Percentiles rank a stretch among this genome's conserved stretches.
These are phyloP conservation scores for Suillus subalutaceus DNA, from an alignment of 768 basidiomycete genomes.

Conservation along the genomic window DNA sequence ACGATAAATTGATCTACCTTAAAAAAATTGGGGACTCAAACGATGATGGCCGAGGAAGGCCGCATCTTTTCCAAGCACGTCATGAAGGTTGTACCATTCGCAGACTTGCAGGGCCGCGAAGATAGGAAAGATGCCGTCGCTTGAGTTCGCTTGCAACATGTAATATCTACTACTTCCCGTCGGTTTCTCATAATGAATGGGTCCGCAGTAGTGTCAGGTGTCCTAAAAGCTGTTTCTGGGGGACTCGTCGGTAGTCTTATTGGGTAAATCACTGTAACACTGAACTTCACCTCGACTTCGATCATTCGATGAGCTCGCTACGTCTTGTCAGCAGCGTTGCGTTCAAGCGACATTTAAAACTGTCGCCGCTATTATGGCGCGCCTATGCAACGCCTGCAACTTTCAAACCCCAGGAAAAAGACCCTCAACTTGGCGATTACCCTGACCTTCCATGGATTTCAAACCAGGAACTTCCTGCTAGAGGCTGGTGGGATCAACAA, in stretches of 20 bases:
- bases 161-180: not conserved
- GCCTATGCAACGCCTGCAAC: constrained; percentile 31
- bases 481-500: constrained; percentile 76
- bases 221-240: constrained; percentile 20
- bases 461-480: constrained; percentile 61
- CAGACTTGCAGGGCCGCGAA: constrained; percentile 23
- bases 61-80: constrained; percentile 18
- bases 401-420: constrained; percentile 38
- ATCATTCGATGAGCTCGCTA: constrained; percentile 26
- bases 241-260: constrained; percentile 20
- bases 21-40: constrained; percentile 17
- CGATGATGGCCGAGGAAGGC: constrained; percentile 23
- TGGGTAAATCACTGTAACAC: constrained; percentile 6
- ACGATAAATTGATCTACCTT: constrained; percentile 21
- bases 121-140: constrained; percentile 20
- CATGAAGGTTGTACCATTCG: constrained; percentile 3
- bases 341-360: constrained; percentile 9
- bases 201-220: constrained; percentile 23
- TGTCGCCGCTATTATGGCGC: constrained; percentile 4
- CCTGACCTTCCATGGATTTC: constrained; percentile 72
- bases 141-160: constrained; percentile 9
- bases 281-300: constrained; percentile 15
- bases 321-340: constrained; percentile 19
- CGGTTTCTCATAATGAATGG: constrained; percentile 15
- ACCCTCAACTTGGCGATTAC: constrained; percentile 75